These are phyloP conservation scores for Salix purpurea DNA, from an alignment of 345 rosid genomes.

Conservation along the genomic window DNA sequence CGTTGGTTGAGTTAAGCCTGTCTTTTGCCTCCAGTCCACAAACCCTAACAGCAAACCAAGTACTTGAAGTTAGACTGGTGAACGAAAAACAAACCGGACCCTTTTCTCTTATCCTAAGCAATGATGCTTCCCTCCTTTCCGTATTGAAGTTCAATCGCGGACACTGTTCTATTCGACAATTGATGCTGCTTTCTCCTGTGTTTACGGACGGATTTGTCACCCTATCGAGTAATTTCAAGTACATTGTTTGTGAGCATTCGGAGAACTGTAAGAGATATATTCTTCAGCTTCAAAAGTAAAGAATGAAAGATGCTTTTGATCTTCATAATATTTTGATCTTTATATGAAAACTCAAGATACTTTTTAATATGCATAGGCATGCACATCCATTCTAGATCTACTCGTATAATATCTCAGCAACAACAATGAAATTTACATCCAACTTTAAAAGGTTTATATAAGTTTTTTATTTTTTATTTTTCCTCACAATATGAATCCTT, in stretches of 20 bases:
- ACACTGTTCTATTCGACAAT: neutral
- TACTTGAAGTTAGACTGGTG: neutral
- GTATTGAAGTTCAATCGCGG: neutral
- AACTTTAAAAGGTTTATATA: no score
- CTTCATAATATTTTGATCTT: no score
- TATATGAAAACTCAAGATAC: no score
- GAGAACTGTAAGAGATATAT: no score
- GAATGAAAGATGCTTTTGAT: no score
- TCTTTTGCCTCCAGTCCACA: conserved; percentile 10
- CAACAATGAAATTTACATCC: no score
- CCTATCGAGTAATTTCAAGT: neutral
- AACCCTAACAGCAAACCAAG: conserved; percentile 14
- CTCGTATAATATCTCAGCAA: no score
- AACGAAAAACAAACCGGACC: neutral
- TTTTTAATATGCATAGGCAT: no score
- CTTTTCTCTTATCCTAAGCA: neutral
- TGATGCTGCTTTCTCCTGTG: neutral
- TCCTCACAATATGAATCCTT: no score
- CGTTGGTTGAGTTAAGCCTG: conserved; percentile 25
- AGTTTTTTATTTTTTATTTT: no score
- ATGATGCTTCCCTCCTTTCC: neutral
- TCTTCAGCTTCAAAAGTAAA: no score
- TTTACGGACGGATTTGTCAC: neutral
- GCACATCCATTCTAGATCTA: no score
- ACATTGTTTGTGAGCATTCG: neutral